A percentile compares a stretch with the other conserved stretches of the same genome.
Conservation (phyloP, 192 early-diverging fungal species). For the Rhizoclosmatium sp. region DNA sequence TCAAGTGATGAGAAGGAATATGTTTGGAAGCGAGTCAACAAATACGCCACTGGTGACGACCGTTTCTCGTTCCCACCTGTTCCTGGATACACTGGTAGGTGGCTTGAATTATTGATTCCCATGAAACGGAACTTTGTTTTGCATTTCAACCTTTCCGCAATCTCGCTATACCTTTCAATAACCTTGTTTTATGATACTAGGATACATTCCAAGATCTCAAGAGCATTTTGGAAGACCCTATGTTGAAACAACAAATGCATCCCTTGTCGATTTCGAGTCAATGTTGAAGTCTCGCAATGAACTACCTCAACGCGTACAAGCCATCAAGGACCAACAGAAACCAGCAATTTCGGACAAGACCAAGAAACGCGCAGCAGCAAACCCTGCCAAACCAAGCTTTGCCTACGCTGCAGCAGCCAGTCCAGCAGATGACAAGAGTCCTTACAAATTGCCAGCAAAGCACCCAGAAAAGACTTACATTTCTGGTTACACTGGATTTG, state of each 20-base stretch:
- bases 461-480: conserved; percentile 66
- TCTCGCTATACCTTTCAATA: too few relatives aligned
- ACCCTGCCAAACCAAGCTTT: conserved; percentile 44
- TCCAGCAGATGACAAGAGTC: conserved; percentile 56
- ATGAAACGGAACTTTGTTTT: not conserved
- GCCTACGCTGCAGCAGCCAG: conserved; percentile 44
- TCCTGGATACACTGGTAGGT: conserved; percentile 64
- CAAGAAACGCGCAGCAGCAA: conserved; percentile 26
- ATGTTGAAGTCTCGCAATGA: conserved; percentile 58
- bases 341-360: conserved; percentile 27
- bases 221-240: conserved; percentile 66
- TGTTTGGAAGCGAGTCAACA: conserved; percentile 51
- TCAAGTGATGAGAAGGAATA: conserved; percentile 38
- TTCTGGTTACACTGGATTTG: conserved; percentile 66
- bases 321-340: conserved; percentile 48
- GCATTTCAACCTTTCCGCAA: not conserved
- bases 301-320: conserved; percentile 54
- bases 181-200: conserved; percentile 30
- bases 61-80: conserved; percentile 66
- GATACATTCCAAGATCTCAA: conserved; percentile 63
- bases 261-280: conserved; percentile 54
- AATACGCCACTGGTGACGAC: conserved; percentile 63
- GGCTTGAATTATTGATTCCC: not conserved
- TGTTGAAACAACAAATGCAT: conserved; percentile 61
- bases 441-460: conserved; percentile 56